phyloP scores from a whole-genome alignment of 2,329 filamentous ascomycete species.

The Aaosphaeria arxii region DNA sequence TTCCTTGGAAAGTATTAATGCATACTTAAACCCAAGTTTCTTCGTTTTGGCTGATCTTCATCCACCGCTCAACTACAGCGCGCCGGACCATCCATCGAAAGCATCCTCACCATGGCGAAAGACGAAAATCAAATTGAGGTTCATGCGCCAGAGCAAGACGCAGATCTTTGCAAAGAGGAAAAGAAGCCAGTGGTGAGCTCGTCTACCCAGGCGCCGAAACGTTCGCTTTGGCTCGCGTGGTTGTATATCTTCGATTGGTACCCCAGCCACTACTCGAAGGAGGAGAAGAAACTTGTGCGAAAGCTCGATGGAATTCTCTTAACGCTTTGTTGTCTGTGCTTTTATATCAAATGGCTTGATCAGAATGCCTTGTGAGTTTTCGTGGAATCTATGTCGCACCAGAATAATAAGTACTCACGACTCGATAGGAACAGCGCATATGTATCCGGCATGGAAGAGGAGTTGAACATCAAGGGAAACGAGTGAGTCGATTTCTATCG shows the following conservation, averaged over 20 bases:
- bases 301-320: conserved; percentile 18
- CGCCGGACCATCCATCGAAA: too few species aligned
- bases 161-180: background rate
- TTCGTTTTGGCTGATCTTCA: background rate
- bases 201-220: conserved; percentile 13
- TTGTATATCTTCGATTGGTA: conserved; percentile 21
- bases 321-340: conserved; percentile 18
- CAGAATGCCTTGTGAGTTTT: conserved; percentile 12
- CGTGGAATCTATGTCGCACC: background rate
- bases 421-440: conserved; percentile 11
- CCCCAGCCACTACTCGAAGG: conserved; percentile 15
- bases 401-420: too few species aligned
- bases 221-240: conserved; percentile 15
- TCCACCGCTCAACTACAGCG: background rate
- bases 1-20: background rate
- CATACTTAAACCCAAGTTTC: background rate
- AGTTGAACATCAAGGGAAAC: conserved; percentile 46
- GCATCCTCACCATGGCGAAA: conserved; percentile 1
- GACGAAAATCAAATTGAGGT: background rate
- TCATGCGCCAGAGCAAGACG: background rate
- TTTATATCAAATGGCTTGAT: conserved; percentile 21
- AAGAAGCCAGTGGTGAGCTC: conserved; percentile 12
- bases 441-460: conserved; percentile 19
- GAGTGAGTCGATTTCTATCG: conserved; percentile 26
- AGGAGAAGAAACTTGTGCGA: conserved; percentile 15